Conservation (phyloP, 148 eudicot genomes). For the Pharnaceum exiguum region DNA sequence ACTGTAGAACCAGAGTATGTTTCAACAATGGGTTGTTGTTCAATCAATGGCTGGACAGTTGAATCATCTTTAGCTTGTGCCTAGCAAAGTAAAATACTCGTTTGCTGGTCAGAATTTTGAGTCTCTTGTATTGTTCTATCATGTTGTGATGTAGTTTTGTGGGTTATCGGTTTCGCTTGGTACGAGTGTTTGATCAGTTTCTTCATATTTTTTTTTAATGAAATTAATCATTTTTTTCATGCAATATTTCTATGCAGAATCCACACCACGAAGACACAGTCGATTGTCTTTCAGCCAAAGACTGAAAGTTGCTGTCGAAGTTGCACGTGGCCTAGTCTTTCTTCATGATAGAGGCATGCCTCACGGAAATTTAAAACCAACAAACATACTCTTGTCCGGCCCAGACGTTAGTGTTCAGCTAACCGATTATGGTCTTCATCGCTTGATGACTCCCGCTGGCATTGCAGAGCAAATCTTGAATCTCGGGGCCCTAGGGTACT, state of each 20-base stretch:
- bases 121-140: slow-evolving; percentile 5
- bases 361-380: slow-evolving; percentile 92
- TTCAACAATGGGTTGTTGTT: no score
- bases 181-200: not conserved
- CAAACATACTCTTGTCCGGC: slow-evolving; percentile 59
- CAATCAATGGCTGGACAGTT: no score
- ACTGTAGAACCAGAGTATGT: no score
- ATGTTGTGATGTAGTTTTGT: not conserved
- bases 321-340: slow-evolving; percentile 68
- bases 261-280: slow-evolving; percentile 80
- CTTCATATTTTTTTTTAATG: not conserved
- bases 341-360: slow-evolving; percentile 78
- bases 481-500: slow-evolving; percentile 88
- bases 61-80: no score
- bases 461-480: slow-evolving; percentile 83
- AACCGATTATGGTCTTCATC: slow-evolving; percentile 81
- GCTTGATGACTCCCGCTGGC: slow-evolving; percentile 86
- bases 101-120: no score
- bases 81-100: no score
- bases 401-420: slow-evolving; percentile 41
- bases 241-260: slow-evolving; percentile 62
- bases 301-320: slow-evolving; percentile 60
- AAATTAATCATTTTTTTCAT: no score
- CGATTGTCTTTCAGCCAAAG: slow-evolving; percentile 71
- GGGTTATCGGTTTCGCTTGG: not conserved